Evolutionary conservation across 768 basidiomycete genomes (phyloP).

Genomic region (Tephrocybe sp.): DNA sequence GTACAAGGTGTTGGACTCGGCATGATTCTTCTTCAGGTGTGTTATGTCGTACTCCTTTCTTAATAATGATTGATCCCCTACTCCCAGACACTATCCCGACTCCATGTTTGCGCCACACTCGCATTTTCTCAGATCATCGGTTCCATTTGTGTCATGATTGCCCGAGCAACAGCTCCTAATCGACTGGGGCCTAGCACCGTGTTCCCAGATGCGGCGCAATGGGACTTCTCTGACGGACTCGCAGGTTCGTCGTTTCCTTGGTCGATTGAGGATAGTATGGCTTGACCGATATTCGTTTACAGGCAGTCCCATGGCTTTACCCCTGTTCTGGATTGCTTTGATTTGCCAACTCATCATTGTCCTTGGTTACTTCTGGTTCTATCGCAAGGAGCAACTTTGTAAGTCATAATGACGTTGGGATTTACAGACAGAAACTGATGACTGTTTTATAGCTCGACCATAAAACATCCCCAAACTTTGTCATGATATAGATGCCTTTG

Average conservation of each 20-base stretch:
- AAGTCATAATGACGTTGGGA: conserved; percentile 25
- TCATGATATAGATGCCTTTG: conserved; percentile 11
- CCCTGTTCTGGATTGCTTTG: conserved; percentile 87
- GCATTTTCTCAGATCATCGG: conserved; percentile 91
- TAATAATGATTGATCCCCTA: conserved; percentile 21
- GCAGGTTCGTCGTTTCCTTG: conserved; percentile 35
- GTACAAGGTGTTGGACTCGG: conserved; percentile 93
- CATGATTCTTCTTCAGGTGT: conserved; percentile 79
- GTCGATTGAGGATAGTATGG: neutral
- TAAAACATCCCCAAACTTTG: conserved; percentile 22
- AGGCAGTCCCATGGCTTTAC: conserved; percentile 79
- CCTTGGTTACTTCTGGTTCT: conserved; percentile 94
- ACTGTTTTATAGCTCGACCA: conserved; percentile 30
- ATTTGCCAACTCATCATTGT: conserved; percentile 82
- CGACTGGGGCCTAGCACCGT: conserved; percentile 86
- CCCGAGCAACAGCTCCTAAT: conserved; percentile 87
- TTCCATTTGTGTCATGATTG: conserved; percentile 88
- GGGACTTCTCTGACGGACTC: conserved; percentile 79
- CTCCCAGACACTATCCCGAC: conserved; percentile 74
- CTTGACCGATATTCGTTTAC: neutral
- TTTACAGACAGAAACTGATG: neutral
- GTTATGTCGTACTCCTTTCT: conserved; percentile 22
- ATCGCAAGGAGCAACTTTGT: conserved; percentile 92
- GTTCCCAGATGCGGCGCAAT: conserved; percentile 89
- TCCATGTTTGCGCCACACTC: conserved; percentile 92